Percentiles rank a stretch among this genome's conserved stretches.
phyloP scores from a whole-genome alignment of 805 yeast genomes.

The Candida awuae region DNA sequence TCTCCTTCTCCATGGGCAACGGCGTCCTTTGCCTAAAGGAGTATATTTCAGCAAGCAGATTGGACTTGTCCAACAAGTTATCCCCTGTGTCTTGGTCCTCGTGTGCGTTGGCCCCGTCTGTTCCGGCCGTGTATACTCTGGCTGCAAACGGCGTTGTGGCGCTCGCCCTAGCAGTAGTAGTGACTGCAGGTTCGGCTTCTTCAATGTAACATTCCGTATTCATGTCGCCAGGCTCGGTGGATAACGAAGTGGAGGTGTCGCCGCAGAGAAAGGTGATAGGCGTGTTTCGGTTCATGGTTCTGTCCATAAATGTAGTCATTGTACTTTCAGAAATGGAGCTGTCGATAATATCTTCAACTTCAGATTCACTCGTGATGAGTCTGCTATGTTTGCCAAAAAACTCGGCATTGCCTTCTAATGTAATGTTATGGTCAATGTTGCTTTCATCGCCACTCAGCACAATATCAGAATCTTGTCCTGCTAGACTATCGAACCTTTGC shows the following conservation, averaged over 20 bases:
- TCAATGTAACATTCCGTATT: conserved; percentile 12
- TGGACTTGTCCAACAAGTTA: conserved; percentile 8
- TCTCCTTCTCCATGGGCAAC: not conserved
- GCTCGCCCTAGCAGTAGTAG: too few relatives aligned
- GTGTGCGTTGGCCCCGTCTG: not conserved
- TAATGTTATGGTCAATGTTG: conserved; percentile 2
- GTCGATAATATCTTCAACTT: conserved; percentile 23
- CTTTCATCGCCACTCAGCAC: conserved; percentile 6
- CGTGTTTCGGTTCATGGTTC: not conserved
- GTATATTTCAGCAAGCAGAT: conserved; percentile 13
- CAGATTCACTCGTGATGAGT: conserved; percentile 23
- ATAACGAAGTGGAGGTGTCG: not conserved
- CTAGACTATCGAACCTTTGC: not conserved
- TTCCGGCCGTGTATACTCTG: not conserved
- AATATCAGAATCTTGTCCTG: conserved; percentile 7
- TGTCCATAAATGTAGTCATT: conserved; percentile 4
- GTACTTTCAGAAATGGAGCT: conserved; percentile 13
- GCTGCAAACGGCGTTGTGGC: too few relatives aligned
- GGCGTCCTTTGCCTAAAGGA: conserved; percentile 6
- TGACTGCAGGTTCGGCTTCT: not conserved
- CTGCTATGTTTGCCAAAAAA: not conserved
- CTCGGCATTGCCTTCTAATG: not conserved
- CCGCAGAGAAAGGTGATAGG: not conserved
- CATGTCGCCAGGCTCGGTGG: conserved; percentile 11
- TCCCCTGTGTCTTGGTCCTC: not conserved